Conservation (phyloP, 495 filamentous ascomycete species). For the Penicillium fimorum region DNA sequence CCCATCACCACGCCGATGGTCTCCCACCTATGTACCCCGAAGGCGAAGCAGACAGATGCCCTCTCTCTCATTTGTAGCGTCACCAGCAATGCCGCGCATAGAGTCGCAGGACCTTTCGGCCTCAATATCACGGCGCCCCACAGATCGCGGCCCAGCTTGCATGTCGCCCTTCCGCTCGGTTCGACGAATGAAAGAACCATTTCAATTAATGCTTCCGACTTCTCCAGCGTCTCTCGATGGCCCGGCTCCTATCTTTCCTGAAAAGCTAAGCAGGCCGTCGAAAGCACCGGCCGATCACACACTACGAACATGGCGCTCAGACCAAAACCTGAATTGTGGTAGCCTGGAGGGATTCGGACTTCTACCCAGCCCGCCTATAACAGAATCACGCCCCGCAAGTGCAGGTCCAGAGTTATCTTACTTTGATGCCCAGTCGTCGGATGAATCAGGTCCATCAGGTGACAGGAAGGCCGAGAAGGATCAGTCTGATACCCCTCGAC, state of each 20-base stretch:
- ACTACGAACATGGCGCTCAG: constrained; percentile 44
- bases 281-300: constrained; percentile 25
- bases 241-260: constrained; percentile 15
- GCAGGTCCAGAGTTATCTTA: constrained; percentile 33
- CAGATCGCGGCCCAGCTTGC: constrained; percentile 27
- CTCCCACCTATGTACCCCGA: constrained; percentile 31
- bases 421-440: constrained; percentile 25
- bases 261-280: constrained; percentile 18
- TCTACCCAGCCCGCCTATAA: constrained; percentile 43
- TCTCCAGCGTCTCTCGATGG: constrained; percentile 37
- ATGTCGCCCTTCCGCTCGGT: constrained; percentile 49
- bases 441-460: constrained; percentile 9
- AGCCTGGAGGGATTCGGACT: constrained; percentile 42
- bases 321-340: constrained; percentile 37
- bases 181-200: constrained; percentile 48
- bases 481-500: not conserved
- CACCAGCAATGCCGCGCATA: constrained; percentile 17
- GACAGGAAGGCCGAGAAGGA: constrained; percentile 3
- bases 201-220: constrained; percentile 40
- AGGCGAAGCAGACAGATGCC: constrained; percentile 30
- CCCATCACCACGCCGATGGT: constrained; percentile 33
- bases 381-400: constrained; percentile 36
- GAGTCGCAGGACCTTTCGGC: constrained; percentile 32
- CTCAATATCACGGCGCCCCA: constrained; percentile 26
- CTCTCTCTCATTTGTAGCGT: constrained; percentile 28